A percentile compares a stretch with the other conserved stretches of the same genome.
Conservation (phyloP, 2,329 filamentous ascomycete species). For the Didymella glomerata region DNA sequence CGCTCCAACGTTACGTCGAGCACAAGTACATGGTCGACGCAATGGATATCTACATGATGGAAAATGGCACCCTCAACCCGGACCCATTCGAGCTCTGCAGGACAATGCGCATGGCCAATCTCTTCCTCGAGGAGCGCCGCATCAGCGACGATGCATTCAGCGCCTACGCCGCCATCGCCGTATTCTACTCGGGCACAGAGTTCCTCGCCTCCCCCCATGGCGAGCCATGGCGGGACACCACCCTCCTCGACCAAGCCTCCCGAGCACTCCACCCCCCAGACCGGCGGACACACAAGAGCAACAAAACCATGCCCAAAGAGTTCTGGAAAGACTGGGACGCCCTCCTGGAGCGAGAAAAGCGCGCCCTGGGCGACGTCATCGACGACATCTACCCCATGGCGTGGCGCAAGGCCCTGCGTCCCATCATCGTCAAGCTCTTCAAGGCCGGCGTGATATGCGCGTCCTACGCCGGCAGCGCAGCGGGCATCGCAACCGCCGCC, state of each 20-base stretch:
- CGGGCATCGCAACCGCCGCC: slow-evolving; percentile 52
- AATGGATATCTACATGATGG: slow-evolving; percentile 35
- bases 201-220: slow-evolving; percentile 52
- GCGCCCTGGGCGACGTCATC: slow-evolving; percentile 15
- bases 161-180: slow-evolving; percentile 33
- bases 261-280: slow-evolving; percentile 52
- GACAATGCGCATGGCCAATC: slow-evolving; percentile 29
- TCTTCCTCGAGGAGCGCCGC: slow-evolving; percentile 32
- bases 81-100: slow-evolving; percentile 36
- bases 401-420: slow-evolving; percentile 54
- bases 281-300: slow-evolving; percentile 51
- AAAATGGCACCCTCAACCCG: slow-evolving; percentile 12
- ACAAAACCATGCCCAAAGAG: slow-evolving; percentile 47
- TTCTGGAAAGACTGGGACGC: slow-evolving; percentile 53
- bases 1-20: slow-evolving; percentile 51
- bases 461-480: slow-evolving; percentile 38
- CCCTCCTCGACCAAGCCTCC: slow-evolving; percentile 53
- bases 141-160: slow-evolving; percentile 35
- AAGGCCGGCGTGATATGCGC: slow-evolving; percentile 56
- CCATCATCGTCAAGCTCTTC: slow-evolving; percentile 57
- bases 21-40: slow-evolving; percentile 49
- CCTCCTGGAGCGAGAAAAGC: slow-evolving; percentile 28
- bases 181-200: slow-evolving; percentile 33
- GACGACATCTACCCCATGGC: slow-evolving; percentile 48
- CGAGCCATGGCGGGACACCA: slow-evolving; percentile 46